Base-by-base conservation (phyloP, 805 yeast genomes). In the Cyberlindnera mississippiensis region DNA sequence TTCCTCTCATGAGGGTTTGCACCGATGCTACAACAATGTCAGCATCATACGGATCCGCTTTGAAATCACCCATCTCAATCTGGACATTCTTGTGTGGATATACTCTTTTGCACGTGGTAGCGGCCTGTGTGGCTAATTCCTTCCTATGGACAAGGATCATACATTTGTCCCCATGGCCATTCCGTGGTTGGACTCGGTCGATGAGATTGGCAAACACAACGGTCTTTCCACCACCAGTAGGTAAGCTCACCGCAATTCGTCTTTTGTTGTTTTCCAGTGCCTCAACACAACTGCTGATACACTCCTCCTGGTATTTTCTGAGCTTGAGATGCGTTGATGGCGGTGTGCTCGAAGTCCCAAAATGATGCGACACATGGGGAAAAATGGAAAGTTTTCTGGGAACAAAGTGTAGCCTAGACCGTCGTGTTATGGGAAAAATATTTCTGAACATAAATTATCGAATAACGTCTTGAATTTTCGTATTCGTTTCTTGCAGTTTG, bases 151-250 rank as follows among this genome's bases (percentile, higher is more conserved):
- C 96, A 17, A 91, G 60, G 2, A 90, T 75, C 50, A 90, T 61
- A 0, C 69, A 54, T 42, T 68, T 64, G 26, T 55, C 41, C 3
- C 71, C 69, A 3, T 49, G 48, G 0, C 60, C 59, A 0, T 50
- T 40, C 4, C 46, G 33, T 0, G 73, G 70, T 32, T 55, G 45
- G 6, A 77, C 59, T 26, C 64, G 55, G 0, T 76, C 72, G 3
- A 84, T 73, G 32, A 83, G 50, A 48, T 73, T 73, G 0, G 85
- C 61, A 56, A 87, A 84, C 2, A 86, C 79, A 11, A 88, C 87
- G 0, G 97, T 90, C 54, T 90, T 90, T 5, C 98, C 98, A 11
- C 96, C 93, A 0, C 98, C 98, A 0, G 98, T 91, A 12, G 96
- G 96, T 29, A 90, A 61, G 22, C 88, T 83, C 2, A 88, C 89